A percentile compares a stretch with the other conserved stretches of the same genome.
Conservation (phyloP, 495 filamentous ascomycete genomes). For the Trichoderma parareesei region DNA sequence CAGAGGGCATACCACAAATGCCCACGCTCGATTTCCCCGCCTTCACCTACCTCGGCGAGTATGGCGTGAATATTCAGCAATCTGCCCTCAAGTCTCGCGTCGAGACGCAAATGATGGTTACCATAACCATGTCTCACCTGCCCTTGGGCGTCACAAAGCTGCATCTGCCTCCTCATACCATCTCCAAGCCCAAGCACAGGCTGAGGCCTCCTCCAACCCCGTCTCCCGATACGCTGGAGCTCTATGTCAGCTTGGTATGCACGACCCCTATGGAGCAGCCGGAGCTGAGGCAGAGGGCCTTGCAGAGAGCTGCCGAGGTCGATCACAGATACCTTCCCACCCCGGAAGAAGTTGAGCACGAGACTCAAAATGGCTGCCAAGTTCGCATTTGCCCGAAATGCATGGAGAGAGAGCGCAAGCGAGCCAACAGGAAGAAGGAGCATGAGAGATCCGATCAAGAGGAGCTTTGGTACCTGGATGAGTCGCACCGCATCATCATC, state of each 20-base stretch:
- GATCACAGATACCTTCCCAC: slow-evolving; percentile 16
- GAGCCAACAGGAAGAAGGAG: slow-evolving; percentile 78
- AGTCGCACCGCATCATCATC: slow-evolving; percentile 73
- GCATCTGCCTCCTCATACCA: slow-evolving; percentile 78
- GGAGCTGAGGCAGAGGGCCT: slow-evolving; percentile 51
- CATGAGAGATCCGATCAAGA: slow-evolving; percentile 78
- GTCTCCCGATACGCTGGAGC: slow-evolving; percentile 65
- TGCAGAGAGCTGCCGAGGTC: slow-evolving; percentile 49
- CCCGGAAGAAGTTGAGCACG: slow-evolving; percentile 49
- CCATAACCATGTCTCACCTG: slow-evolving; percentile 62
- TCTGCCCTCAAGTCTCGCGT: slow-evolving; percentile 79
- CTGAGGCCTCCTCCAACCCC: slow-evolving; percentile 54
- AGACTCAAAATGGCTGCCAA: slow-evolving; percentile 74
- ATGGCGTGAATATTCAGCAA: slow-evolving; percentile 50
- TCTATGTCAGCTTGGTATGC: slow-evolving; percentile 76
- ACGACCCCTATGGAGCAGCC: slow-evolving; percentile 84
- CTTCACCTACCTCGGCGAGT: slow-evolving; percentile 12
- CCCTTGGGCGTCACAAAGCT: slow-evolving; percentile 67
- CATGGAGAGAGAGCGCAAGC: slow-evolving; percentile 78
- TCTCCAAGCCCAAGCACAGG: slow-evolving; percentile 83
- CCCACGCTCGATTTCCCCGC: not conserved
- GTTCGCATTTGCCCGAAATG: slow-evolving; percentile 80
- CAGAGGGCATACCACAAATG: too few species aligned
- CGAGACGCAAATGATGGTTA: slow-evolving; percentile 86
- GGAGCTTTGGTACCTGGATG: slow-evolving; percentile 67